These are phyloP conservation scores for Lepidium africanum DNA, from an alignment of 345 rosid species.

Conservation along the genomic window DNA sequence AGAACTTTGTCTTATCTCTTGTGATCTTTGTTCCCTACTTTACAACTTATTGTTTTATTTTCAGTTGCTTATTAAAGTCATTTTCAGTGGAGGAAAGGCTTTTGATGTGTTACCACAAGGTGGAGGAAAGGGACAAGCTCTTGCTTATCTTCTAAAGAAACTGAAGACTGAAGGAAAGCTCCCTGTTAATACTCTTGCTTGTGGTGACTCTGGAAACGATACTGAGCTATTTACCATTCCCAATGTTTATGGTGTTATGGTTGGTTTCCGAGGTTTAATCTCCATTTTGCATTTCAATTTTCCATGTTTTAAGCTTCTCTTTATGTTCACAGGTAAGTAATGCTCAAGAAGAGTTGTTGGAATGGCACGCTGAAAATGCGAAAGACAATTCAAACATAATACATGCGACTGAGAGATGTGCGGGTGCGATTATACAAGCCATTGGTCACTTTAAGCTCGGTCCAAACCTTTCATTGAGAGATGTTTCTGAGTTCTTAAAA, in stretches of 20 bases:
- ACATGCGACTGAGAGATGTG: constrained; percentile 82
- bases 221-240: constrained; percentile 88
- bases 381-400: constrained; percentile 63
- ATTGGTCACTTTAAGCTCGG: constrained; percentile 86
- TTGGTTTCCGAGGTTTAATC: constrained; percentile 22
- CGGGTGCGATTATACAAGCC: constrained; percentile 79
- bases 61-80: constrained; percentile 84
- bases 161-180: constrained; percentile 56
- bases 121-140: constrained; percentile 99
- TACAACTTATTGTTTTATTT: not conserved
- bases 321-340: constrained; percentile 59
- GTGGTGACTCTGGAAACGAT: constrained; percentile 99
- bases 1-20: not conserved
- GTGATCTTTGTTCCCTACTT: not conserved
- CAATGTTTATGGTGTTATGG: constrained; percentile 87
- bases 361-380: constrained; percentile 78
- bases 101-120: constrained; percentile 83
- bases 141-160: constrained; percentile 74
- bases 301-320: not conserved
- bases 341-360: constrained; percentile 92
- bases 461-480: constrained; percentile 73
- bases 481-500: constrained; percentile 39
- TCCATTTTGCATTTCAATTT: not conserved
- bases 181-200: constrained; percentile 73
- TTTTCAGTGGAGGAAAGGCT: constrained; percentile 89